A percentile compares a stretch with the other conserved stretches of the same genome.
Conservation (phyloP, 306 rosid species). For the Chamaecrista fasciculata region DNA sequence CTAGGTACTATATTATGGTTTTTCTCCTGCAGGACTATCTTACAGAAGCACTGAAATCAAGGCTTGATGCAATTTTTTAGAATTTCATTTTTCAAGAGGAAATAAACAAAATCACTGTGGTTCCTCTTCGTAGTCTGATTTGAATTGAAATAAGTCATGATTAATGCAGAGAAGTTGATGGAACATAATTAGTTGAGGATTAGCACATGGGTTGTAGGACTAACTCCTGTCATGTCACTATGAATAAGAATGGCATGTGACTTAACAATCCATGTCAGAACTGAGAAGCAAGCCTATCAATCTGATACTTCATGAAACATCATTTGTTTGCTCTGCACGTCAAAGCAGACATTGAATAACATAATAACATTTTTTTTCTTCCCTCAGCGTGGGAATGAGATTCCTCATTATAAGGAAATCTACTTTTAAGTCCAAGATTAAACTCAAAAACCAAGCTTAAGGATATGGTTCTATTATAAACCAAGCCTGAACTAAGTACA, state of each 20-base stretch:
- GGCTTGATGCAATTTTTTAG: too few relatives aligned
- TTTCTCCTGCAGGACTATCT: too few relatives aligned
- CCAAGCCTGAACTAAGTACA: conserved; percentile 11
- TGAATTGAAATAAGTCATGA: not conserved
- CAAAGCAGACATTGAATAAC: conserved; percentile 13
- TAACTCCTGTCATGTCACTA: not conserved
- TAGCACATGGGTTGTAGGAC: not conserved
- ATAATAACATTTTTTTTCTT: too few relatives aligned
- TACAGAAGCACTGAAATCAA: too few relatives aligned
- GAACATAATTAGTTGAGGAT: not conserved
- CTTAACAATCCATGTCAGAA: conserved; percentile 7
- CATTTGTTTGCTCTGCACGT: conserved; percentile 17
- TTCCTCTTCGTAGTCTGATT: conserved; percentile 2
- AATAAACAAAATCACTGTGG: not conserved
- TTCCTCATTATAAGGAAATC: conserved; percentile 12
- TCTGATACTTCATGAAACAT: conserved; percentile 11
- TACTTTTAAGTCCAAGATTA: not conserved
- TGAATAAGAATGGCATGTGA: conserved; percentile 19
- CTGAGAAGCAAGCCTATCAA: conserved; percentile 26
- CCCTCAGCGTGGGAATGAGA: conserved; percentile 27
- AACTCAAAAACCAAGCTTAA: not conserved
- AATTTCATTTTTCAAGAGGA: not conserved
- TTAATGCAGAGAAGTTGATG: conserved; percentile 5
- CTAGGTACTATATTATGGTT: too few relatives aligned
- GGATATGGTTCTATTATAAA: not conserved